A percentile compares a stretch with the other conserved stretches of the same genome.
These are phyloP conservation scores for Discostella stelligeroides DNA, from an alignment of 108 stramenopile species.

Conservation along the genomic window DNA sequence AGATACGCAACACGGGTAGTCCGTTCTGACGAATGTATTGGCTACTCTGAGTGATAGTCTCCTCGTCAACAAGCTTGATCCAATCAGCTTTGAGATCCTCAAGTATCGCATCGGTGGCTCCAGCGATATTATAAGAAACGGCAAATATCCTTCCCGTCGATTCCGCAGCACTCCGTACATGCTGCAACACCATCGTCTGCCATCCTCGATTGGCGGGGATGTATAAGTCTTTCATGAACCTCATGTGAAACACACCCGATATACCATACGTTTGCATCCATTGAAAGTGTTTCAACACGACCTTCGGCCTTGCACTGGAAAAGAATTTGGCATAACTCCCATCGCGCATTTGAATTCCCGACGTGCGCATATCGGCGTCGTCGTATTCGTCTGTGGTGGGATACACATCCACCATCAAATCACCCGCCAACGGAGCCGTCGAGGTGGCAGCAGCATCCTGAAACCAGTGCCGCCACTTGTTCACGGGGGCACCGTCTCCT, in stretches of 20 bases:
- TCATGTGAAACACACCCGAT: constrained; percentile 45
- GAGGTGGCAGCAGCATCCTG: background rate
- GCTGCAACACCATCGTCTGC: constrained; percentile 34
- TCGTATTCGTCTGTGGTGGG: constrained; percentile 47
- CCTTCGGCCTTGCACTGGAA: constrained; percentile 25
- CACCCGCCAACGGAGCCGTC: constrained; percentile 7
- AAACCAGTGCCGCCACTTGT: constrained; percentile 55
- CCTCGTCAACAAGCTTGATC: constrained; percentile 32
- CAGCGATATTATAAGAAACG: constrained; percentile 48
- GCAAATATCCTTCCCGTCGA: constrained; percentile 50
- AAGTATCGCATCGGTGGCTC: constrained; percentile 20
- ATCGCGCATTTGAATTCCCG: constrained; percentile 25
- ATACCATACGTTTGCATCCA: constrained; percentile 58
- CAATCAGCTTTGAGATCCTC: constrained; percentile 47
- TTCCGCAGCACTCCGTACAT: background rate
- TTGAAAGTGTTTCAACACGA: constrained; percentile 45
- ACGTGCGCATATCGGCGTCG: constrained; percentile 39
- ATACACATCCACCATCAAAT: constrained; percentile 39
- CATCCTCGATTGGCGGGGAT: constrained; percentile 9
- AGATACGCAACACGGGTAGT: constrained; percentile 33
- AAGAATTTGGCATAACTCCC: constrained; percentile 40
- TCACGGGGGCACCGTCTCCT: constrained; percentile 31
- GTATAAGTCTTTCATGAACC: constrained; percentile 38
- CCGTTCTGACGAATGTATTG: constrained; percentile 51
- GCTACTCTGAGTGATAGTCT: constrained; percentile 38